Conservation (phyloP, 1,284 basidiomycete genomes). For the Cronartium quercuum region DNA sequence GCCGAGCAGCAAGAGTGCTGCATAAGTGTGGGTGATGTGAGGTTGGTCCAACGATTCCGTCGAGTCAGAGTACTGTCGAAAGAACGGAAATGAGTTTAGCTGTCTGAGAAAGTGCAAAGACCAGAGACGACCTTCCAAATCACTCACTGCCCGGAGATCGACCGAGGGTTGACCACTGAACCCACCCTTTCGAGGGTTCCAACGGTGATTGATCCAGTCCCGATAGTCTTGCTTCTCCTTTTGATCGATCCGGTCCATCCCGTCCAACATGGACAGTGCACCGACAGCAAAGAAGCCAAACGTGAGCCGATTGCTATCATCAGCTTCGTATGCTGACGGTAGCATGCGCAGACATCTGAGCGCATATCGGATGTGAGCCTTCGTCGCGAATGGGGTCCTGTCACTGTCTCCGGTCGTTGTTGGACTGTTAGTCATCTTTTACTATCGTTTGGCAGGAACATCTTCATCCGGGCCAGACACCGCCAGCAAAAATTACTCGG, state of each 20-base stretch:
- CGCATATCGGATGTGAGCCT: conserved; percentile 30
- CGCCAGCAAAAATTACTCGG: too few species aligned
- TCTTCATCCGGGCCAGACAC: too few species aligned
- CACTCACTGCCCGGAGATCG: conserved; percentile 43
- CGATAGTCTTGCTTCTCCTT: conserved; percentile 61
- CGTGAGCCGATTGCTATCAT: conserved; percentile 58
- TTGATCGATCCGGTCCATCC: conserved; percentile 55
- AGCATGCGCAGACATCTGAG: conserved; percentile 28
- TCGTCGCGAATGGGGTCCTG: background rate
- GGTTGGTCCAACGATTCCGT: conserved; percentile 59
- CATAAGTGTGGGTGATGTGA: conserved; percentile 72
- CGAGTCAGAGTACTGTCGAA: conserved; percentile 40
- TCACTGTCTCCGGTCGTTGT: background rate
- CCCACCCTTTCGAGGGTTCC: conserved; percentile 59
- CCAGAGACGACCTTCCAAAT: background rate
- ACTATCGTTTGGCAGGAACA: background rate
- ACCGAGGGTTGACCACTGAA: conserved; percentile 67
- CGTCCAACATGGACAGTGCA: conserved; percentile 64
- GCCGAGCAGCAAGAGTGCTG: conserved; percentile 69
- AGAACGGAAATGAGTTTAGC: conserved; percentile 1
- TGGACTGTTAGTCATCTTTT: background rate
- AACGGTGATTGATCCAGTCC: conserved; percentile 81
- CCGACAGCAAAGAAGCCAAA: conserved; percentile 78
- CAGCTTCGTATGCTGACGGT: conserved; percentile 32
- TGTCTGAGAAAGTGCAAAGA: background rate